Conservation (phyloP, 768 basidiomycete genomes). For the Mycena crocata region DNA sequence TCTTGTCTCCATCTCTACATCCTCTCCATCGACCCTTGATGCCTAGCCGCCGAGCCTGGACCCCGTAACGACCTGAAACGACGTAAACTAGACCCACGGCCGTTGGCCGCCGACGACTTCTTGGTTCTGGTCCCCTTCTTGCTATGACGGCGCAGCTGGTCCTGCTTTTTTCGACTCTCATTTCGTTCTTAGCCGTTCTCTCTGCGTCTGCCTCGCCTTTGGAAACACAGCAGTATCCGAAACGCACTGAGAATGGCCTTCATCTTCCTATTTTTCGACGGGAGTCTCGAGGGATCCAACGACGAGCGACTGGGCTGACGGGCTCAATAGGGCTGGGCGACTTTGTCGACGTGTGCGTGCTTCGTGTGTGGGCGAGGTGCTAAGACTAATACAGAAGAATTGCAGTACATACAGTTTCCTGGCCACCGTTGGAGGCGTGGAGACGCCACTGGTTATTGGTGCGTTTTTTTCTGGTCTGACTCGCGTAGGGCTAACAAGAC, state of each 20-base stretch:
- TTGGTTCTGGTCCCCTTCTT: conserved; percentile 23
- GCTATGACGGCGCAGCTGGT: conserved; percentile 35
- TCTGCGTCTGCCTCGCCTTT: conserved; percentile 24
- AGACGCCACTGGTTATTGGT: conserved; percentile 73
- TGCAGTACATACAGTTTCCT: conserved; percentile 73
- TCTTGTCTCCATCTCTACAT: not conserved
- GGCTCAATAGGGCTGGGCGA: conserved; percentile 69
- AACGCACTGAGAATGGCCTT: conserved; percentile 46
- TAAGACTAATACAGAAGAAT: not conserved
- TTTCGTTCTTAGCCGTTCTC: conserved; percentile 18
- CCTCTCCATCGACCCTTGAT: not conserved
- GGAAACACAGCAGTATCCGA: conserved; percentile 16
- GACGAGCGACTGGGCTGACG: conserved; percentile 43
- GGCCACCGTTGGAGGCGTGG: conserved; percentile 64
- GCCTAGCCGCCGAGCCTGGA: conserved; percentile 8
- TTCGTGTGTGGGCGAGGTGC: not conserved
- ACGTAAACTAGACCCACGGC: not conserved
- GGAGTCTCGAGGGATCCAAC: conserved; percentile 33
- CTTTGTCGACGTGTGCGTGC: conserved; percentile 68
- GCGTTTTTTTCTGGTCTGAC: conserved; percentile 24
- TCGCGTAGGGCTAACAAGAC: not conserved
- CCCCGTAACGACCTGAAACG: not conserved
- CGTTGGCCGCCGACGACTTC: not conserved
- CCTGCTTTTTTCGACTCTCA: conserved; percentile 30
- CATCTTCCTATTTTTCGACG: conserved; percentile 51